A percentile compares a stretch with the other conserved stretches of the same genome.
Evolutionary conservation across 164 flowering plant genomes (phyloP).

Genomic region (Nelumbo lutea): DNA sequence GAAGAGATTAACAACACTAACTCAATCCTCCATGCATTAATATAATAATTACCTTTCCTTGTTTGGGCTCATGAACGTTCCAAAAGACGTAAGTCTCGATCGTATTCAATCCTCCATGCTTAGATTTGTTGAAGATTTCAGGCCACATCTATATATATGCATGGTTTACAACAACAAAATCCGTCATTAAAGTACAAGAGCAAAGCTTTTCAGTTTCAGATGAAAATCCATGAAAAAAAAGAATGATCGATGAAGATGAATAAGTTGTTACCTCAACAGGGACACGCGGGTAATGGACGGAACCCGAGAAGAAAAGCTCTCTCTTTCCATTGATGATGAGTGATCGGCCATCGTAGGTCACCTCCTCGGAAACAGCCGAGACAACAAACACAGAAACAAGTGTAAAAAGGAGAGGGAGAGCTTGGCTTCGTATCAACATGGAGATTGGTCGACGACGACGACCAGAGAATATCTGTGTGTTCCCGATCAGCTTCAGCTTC

Average conservation of each 20-base stretch:
- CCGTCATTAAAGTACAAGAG: neutral
- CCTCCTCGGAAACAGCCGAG: constrained; percentile 10
- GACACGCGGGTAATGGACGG: constrained; percentile 29
- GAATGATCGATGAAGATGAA: neutral
- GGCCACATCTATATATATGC: constrained; percentile 38
- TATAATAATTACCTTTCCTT: constrained; percentile 40
- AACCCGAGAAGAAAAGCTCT: constrained; percentile 32
- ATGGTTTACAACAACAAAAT: neutral
- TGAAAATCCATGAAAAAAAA: neutral
- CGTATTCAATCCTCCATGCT: constrained; percentile 50
- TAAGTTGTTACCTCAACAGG: constrained; percentile 14
- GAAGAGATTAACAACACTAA: no score
- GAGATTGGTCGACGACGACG: neutral
- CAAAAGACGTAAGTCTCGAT: constrained; percentile 78
- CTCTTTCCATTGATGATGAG: constrained; percentile 26
- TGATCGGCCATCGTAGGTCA: constrained; percentile 26
- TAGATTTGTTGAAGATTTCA: constrained; percentile 35
- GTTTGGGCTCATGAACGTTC: constrained; percentile 60
- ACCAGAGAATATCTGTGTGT: no score
- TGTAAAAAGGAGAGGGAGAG: constrained; percentile 7
- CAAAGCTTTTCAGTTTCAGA: neutral
- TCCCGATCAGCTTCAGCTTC: no score
- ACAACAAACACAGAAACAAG: constrained; percentile 12
- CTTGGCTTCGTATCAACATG: constrained; percentile 3
- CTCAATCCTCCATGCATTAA: neutral